Evolutionary conservation across 2,329 filamentous ascomycete species (phyloP), one percentile per base, ranked within the genome.

Genomic region (Arthrocladium fulminans): DNA sequence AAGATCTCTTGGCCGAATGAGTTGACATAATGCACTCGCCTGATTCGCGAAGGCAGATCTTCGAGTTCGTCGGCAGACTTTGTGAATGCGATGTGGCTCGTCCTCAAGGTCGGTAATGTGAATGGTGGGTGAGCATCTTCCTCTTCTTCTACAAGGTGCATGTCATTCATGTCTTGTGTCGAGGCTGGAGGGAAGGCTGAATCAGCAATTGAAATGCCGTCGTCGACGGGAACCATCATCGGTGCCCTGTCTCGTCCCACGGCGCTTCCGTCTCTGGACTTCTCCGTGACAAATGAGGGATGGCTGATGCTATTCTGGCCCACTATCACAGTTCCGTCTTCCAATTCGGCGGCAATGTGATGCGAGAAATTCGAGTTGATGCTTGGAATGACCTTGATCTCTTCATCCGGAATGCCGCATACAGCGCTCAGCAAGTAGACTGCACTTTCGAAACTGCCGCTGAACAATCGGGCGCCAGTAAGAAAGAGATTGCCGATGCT

Each of bases 1-100:
- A 83, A 80, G 57, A 97, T 96, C 66, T 96, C 89, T 63, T 96
- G 88, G n/a, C 90, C 90, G 64, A 96, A 97, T 0, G 90, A 90
- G 61, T 96, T 97, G 69, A 97, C 97, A 70, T 97, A 97, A 88
- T 88, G 97, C 25, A 97, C 75, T 2, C 89, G 72, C 47, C 82
- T 74, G 57, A 97, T 94, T 23, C 86, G 76, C 0, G 84, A 76
- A 0, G 86, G 77, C 1, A 97, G 73, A 47, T 92, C 86, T 57
- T 89, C 84, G 47, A 90, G 86, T 52, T 86, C 80, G 54, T 88
- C 83, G 32, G 79, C 73, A 2, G 60, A 72, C 67, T 97, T 97
- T 60, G 77, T 84, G 63, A 95, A 94, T 3, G 74, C 72, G 51
- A 96, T 88, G 54, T 94, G 86, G 44, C 84, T 86, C 49, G 84